These are phyloP conservation scores for Kuraishia floccosa DNA, from an alignment of 805 yeast genomes.

Conservation along the genomic window DNA sequence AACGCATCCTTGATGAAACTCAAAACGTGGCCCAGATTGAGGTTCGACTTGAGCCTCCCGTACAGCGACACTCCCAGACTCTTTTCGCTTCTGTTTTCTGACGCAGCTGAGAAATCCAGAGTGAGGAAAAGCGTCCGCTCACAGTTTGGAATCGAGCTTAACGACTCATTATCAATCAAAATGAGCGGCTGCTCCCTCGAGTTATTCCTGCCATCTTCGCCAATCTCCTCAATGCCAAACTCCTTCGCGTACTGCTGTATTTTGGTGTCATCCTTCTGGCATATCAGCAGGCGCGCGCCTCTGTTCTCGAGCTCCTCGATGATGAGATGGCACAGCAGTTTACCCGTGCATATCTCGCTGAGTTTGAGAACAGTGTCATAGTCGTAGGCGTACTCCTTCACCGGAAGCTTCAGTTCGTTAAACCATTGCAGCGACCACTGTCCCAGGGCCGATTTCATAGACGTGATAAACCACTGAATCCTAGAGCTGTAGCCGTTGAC, in stretches of 20 bases:
- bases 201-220: slow-evolving; percentile 6
- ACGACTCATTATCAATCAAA: slow-evolving; percentile 20
- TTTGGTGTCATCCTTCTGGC: slow-evolving; percentile 8
- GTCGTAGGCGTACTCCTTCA: slow-evolving; percentile 10
- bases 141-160: slow-evolving; percentile 23
- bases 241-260: slow-evolving; percentile 9
- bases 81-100: slow-evolving; percentile 12
- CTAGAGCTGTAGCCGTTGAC: slow-evolving; percentile 21
- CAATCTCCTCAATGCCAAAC: slow-evolving; percentile 18
- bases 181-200: slow-evolving; percentile 18
- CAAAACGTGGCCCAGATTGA: neutral
- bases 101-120: slow-evolving; percentile 9
- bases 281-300: slow-evolving; percentile 24
- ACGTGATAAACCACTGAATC: slow-evolving; percentile 41
- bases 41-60: slow-evolving; percentile 15
- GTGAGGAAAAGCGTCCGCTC: slow-evolving; percentile 20
- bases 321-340: slow-evolving; percentile 38
- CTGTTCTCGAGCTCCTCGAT: slow-evolving; percentile 34
- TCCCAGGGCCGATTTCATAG: slow-evolving; percentile 35
- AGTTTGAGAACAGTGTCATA: slow-evolving; percentile 24
- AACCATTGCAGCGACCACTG: slow-evolving; percentile 48
- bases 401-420: slow-evolving; percentile 16
- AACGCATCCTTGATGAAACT: slow-evolving; percentile 1
- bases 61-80: slow-evolving; percentile 19
- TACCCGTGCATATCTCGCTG: slow-evolving; percentile 31